Evolutionary conservation across 495 filamentous ascomycete genomes (phyloP), one percentile per base, ranked within the genome.

Genomic region (Annulohypoxylon nitens): DNA sequence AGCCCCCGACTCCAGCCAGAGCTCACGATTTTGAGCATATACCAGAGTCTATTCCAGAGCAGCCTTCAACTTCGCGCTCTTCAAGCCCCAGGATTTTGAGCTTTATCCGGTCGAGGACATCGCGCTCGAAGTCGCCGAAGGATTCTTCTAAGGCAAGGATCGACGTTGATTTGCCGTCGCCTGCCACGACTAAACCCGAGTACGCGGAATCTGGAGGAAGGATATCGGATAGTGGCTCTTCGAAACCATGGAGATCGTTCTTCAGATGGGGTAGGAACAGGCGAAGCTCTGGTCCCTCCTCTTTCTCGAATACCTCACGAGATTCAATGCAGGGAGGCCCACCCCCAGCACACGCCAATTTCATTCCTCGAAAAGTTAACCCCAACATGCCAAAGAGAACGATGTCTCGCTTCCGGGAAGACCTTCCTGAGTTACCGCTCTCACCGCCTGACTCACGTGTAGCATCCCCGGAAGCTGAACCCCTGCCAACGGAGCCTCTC

Each of bases 371-470:
- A 10, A 79, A 78, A 16, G 61, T 85, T 2, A 83, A 78, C 70
- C 72, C 81, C 3, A 79, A 78, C 18, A 74, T 86, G 1, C 89
- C 94, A 7, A 89, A 90, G 68, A 90, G 93, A 33, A 93, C 93
- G 3, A 92, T 92, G 81, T 97, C 93, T 47, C 95, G 93, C 53
- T 98, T 98, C 84, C 89, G 90, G n/a, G 94, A 98, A 79, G 94
- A 97, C 78, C 87, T 98, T 14, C 93, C 93, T 16, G 94, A 97
- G 73, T 85, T 93, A 33, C 92, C 93, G 1, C 77, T 94, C 16
- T 95, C 93, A 16, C 93, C 93, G 8, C 90, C 93, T 4, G 91
- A 92, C 60, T 97, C 94, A 1, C 86, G 92, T 45, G 76, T 95
- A 34, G 93, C 95, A 69, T 95, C 93, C 0, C 90, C 90, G 3